Evolutionary conservation across 192 early-diverging fungal species (phyloP).

Genomic region (Endogone sp.): DNA sequence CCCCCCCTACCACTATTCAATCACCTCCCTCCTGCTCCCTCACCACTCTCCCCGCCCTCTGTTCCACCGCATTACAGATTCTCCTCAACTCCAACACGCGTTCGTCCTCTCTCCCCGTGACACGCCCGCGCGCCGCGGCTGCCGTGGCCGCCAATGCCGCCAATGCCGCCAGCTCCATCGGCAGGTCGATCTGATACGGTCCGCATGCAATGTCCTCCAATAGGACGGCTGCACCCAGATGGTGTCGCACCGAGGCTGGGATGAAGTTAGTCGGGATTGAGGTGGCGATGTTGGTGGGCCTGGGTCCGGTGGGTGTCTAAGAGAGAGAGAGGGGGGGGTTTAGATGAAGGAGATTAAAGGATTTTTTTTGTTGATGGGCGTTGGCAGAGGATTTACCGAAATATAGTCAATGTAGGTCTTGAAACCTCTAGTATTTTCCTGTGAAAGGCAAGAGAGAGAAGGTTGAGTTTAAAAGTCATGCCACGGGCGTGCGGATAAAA

Average conservation of each 20-base stretch:
- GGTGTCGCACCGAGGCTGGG: neutral
- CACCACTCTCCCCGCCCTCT: no score
- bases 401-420: conserved; percentile 62
- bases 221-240: neutral
- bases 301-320: neutral
- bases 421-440: conserved; percentile 52
- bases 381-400: conserved; percentile 37
- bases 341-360: neutral
- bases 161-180: neutral
- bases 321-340: neutral
- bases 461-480: neutral
- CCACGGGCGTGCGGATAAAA: neutral
- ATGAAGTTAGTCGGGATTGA: neutral
- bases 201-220: neutral
- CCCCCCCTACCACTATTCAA: no score
- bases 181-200: neutral
- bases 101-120: neutral
- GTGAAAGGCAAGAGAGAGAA: conserved; percentile 4
- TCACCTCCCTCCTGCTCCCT: no score
- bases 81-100: no score
- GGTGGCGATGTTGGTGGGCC: neutral
- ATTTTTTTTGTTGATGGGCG: no score
- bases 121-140: no score
- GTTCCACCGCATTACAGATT: no score
- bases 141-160: neutral